These are phyloP conservation scores for Diaporthe citriasiana DNA, from an alignment of 2,329 filamentous ascomycete species.

Conservation along the genomic window DNA sequence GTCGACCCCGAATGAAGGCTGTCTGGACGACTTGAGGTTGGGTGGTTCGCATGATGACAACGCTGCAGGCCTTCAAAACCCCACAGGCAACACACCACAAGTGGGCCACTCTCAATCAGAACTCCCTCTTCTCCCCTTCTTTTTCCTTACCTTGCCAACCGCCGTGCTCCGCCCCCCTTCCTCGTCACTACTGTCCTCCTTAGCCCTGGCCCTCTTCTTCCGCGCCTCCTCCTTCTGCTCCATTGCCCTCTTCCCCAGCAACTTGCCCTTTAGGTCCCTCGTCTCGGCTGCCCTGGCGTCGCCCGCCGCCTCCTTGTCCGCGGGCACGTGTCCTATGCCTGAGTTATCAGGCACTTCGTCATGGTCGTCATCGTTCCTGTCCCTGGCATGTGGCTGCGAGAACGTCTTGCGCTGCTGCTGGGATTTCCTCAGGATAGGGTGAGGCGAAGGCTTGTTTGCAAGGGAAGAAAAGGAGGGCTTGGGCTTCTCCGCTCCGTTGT, in stretches of 20 bases:
- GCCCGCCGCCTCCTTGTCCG: conserved; percentile 43
- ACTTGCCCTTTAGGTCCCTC: conserved; percentile 51
- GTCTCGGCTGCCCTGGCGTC: conserved; percentile 45
- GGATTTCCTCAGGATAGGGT: not conserved
- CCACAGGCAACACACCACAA: not conserved
- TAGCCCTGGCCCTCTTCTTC: conserved; percentile 40
- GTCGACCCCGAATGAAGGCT: too few species aligned
- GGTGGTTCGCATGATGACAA: not conserved
- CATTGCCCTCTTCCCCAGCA: conserved; percentile 47
- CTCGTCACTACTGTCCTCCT: conserved; percentile 50
- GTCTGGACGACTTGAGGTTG: not conserved
- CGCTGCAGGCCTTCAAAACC: not conserved
- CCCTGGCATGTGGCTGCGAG: conserved; percentile 37
- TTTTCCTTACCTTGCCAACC: conserved; percentile 45
- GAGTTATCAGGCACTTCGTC: conserved; percentile 50
- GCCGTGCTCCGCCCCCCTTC: conserved; percentile 49
- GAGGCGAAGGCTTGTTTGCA: conserved; percentile 19
- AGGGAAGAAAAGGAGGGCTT: conserved; percentile 44
- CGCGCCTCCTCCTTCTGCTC: conserved; percentile 41
- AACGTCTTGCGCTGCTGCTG: conserved; percentile 7
- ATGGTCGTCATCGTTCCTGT: conserved; percentile 48
- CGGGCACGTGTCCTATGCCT: conserved; percentile 58
- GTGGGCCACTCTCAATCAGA: not conserved
- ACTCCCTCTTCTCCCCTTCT: not conserved
- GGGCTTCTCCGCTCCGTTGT: conserved; percentile 34